These are phyloP conservation scores for Triadica sebifera DNA, from an alignment of 345 rosid species.

Conservation along the genomic window DNA sequence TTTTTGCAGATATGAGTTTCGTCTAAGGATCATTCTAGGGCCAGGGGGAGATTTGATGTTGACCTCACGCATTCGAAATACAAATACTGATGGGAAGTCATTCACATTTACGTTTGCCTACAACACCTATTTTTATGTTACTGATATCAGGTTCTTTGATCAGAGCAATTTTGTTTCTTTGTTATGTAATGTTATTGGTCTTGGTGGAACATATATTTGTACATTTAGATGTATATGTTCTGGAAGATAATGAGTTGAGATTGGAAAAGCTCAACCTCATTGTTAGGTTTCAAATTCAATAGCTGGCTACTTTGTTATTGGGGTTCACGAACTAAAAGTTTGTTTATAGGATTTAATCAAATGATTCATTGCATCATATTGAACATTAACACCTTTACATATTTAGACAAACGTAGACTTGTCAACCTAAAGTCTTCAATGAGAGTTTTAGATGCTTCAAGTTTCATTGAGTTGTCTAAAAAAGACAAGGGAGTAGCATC, in stretches of 20 bases:
- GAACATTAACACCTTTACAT: too few species aligned
- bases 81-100: slow-evolving; percentile 33
- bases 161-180: neutral
- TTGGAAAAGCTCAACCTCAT: neutral
- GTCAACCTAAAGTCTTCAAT: too few species aligned
- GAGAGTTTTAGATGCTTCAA: too few species aligned
- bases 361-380: too few species aligned
- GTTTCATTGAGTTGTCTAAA: too few species aligned
- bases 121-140: slow-evolving; percentile 27
- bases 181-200: neutral
- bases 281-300: neutral
- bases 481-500: too few species aligned
- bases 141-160: slow-evolving; percentile 33
- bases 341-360: too few species aligned
- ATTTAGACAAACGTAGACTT: too few species aligned
- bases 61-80: slow-evolving; percentile 35
- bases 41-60: slow-evolving; percentile 37
- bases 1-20: slow-evolving; percentile 29
- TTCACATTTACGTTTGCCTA: slow-evolving; percentile 32
- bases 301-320: neutral
- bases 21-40: slow-evolving; percentile 28
- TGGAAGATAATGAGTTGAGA: neutral
- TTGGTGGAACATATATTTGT: neutral
- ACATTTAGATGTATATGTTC: neutral
- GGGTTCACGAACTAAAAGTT: too few species aligned